These are phyloP conservation scores for Dendrocalamus latiflorus DNA, from an alignment of 202 grass and related monocot species.

Conservation along the genomic window DNA sequence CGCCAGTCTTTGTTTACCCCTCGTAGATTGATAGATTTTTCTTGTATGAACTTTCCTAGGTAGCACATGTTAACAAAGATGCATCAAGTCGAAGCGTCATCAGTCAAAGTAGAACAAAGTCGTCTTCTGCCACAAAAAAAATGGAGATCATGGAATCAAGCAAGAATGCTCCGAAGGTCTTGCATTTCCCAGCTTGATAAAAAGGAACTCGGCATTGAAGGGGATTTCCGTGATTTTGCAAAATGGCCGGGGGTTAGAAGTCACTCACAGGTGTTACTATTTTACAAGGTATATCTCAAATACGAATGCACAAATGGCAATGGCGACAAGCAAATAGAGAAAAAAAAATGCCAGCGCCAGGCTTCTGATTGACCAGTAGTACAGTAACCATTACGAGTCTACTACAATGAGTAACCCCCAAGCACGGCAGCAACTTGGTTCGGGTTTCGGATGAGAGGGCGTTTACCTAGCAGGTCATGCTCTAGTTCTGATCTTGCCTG, in stretches of 20 bases:
- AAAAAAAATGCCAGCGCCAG: constrained; percentile 25
- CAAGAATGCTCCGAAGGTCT: not conserved
- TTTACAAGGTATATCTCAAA: not conserved
- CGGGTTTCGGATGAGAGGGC: not conserved
- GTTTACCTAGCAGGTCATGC: not conserved
- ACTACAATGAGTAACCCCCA: not conserved
- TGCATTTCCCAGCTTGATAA: not conserved
- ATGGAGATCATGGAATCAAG: not conserved
- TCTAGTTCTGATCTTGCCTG: constrained; percentile 31
- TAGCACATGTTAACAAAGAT: not conserved
- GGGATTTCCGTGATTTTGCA: not conserved
- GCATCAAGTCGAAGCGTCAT: not conserved
- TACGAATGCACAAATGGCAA: constrained; percentile 4
- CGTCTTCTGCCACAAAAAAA: not conserved
- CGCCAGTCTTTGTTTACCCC: too few species aligned
- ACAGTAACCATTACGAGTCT: not conserved
- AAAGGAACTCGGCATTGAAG: not conserved
- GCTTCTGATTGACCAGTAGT: not conserved
- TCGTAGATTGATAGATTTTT: not conserved
- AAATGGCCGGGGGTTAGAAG: not conserved
- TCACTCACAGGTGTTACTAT: not conserved
- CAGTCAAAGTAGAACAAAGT: not conserved
- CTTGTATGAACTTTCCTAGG: not conserved
- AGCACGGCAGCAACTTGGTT: not conserved
- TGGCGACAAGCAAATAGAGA: not conserved